Base-by-base conservation (phyloP, 2,329 filamentous ascomycete species). In the Pseudocercospora pini-densiflorae region DNA sequence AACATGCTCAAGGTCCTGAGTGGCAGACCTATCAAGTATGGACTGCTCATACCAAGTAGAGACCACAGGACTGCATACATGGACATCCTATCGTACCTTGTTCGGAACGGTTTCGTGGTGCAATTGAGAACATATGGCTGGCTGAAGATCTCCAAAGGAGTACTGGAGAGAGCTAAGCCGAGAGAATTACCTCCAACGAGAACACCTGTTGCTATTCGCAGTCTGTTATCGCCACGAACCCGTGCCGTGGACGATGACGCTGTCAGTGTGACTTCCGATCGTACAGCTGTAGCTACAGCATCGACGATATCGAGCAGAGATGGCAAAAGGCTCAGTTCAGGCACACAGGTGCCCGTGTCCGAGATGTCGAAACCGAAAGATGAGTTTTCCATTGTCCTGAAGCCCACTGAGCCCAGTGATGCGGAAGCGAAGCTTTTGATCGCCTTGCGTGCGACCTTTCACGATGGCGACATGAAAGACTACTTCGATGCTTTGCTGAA, bases 51-150 rank as follows among this genome's bases (percentile, higher is more conserved):
- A 53, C 94, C 94, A 0, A 93, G 89, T 75, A 93, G 94, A 77
- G 91, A 92, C 74, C 93, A 97, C 76, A 91, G 94, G 51, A 89
- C 90, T 6, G 89, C 90, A 1, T 99, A 97, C 78, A 90, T 98
- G 79, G 88, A 92, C 36, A 97, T 98, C 79, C 83, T 99, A 27
- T 93, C 93, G 23, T 99, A 94, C 93, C 86, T 99, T 8, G 89
- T 98, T 82, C 89, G 94, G 47, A 91, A 93, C 55, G 93, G 93
- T 14, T 97, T 95, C 92, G 94, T 97, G 0, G 97, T 92, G 0
- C 94, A 97, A 77, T 85, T 99, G 5, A 92, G 93, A 69, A 95
- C 93, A 0, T 97, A 96, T 78, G 92, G 91, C 12, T 97, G 95
- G 84, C 88, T 98, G 51, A 72, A 71, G 12, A 62, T 74, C 2